phyloP scores from a whole-genome alignment of 1,284 basidiomycete species.

The Cutaneotrichosporon daszewskae region DNA sequence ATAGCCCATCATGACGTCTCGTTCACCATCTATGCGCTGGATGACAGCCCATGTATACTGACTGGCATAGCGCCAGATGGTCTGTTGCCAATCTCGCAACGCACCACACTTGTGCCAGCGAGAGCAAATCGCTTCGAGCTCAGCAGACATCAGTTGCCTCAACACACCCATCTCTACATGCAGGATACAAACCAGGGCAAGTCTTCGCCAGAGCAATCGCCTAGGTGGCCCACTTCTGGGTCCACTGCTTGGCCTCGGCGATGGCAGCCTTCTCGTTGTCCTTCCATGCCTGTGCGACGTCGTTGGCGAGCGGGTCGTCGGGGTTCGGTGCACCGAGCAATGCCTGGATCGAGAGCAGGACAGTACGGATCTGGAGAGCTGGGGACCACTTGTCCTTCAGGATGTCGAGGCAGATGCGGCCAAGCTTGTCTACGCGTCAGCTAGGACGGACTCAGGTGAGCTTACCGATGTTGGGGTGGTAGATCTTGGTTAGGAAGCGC shows the following conservation, averaged over 20 bases:
- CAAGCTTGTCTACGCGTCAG: conserved; percentile 74
- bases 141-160: too few relatives aligned
- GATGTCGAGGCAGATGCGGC: conserved; percentile 96
- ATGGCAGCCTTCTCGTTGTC: conserved; percentile 90
- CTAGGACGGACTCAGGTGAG: not conserved
- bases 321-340: conserved; percentile 93
- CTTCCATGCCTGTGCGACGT: conserved; percentile 96
- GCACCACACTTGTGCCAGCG: too few relatives aligned
- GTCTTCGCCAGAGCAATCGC: not conserved
- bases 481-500: conserved; percentile 97
- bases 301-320: conserved; percentile 90
- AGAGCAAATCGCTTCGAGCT: too few relatives aligned
- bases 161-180: too few relatives aligned
- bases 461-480: conserved; percentile 98
- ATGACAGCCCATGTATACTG: too few relatives aligned
- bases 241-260: conserved; percentile 87
- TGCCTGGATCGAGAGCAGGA: conserved; percentile 93
- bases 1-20: too few relatives aligned
- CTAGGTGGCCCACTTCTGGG: conserved; percentile 43
- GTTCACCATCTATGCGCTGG: too few relatives aligned
- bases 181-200: too few relatives aligned
- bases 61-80: too few relatives aligned
- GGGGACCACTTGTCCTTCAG: conserved; percentile 99
- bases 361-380: conserved; percentile 94
- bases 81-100: too few relatives aligned